These are phyloP conservation scores for Hypoxylon lenormandii DNA, from an alignment of 495 filamentous ascomycete species.

Conservation along the genomic window DNA sequence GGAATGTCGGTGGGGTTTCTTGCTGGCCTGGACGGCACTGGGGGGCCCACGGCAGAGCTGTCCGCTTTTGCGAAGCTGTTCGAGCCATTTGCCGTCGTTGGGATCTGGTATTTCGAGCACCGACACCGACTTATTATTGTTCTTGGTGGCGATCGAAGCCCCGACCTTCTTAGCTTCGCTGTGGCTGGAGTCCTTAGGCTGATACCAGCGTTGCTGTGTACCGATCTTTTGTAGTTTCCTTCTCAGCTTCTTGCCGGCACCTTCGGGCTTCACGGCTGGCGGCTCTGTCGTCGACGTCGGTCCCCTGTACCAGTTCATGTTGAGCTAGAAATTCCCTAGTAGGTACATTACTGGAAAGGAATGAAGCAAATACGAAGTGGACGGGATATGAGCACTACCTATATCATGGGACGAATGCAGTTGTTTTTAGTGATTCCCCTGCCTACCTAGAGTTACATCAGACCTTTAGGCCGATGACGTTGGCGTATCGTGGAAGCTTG, in stretches of 20 bases:
- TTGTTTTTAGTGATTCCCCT: conserved; percentile 37
- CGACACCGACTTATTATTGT: too few relatives aligned
- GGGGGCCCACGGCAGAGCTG: conserved; percentile 42
- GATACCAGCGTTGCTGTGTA: conserved; percentile 43
- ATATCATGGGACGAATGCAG: conserved; percentile 37
- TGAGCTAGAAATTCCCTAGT: conserved; percentile 43
- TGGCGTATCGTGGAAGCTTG: conserved; percentile 38
- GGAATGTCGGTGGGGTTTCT: conserved; percentile 36
- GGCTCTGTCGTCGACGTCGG: conserved; percentile 42
- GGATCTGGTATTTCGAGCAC: conserved; percentile 39
- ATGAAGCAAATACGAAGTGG: conserved; percentile 20
- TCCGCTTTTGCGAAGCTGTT: conserved; percentile 52
- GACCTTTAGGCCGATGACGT: conserved; percentile 54
- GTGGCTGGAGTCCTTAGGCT: conserved; percentile 25
- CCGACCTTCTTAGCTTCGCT: conserved; percentile 42
- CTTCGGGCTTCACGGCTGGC: conserved; percentile 40
- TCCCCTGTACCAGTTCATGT: conserved; percentile 54
- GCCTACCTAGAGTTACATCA: conserved; percentile 43
- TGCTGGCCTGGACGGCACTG: conserved; percentile 24
- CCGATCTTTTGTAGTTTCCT: conserved; percentile 59
- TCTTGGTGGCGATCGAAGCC: conserved; percentile 32
- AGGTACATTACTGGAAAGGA: conserved; percentile 46
- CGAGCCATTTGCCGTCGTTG: conserved; percentile 54
- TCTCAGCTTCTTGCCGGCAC: conserved; percentile 51
- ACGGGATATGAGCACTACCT: conserved; percentile 36